phyloP scores from a whole-genome alignment of 139 green algal species.

The Coccomyxa sp. region DNA sequence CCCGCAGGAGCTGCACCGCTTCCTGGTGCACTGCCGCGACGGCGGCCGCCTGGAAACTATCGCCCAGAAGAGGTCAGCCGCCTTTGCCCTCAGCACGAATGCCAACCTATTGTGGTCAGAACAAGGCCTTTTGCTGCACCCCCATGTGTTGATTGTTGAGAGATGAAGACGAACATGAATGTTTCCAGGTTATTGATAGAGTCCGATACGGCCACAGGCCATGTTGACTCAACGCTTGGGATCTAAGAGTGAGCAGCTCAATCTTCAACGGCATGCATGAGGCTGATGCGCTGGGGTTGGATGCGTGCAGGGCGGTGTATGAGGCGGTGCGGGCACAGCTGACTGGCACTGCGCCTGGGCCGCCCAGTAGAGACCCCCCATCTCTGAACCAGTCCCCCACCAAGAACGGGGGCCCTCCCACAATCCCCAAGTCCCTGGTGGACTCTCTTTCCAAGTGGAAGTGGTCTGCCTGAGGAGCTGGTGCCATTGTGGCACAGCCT shows the following conservation, averaged over 20 bases:
- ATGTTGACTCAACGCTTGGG: neutral
- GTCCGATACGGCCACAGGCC: no score
- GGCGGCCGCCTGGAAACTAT: constrained; percentile 7
- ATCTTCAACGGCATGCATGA: neutral
- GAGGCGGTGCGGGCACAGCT: constrained; percentile 16
- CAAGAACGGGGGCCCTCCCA: neutral
- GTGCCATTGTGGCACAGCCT: no score
- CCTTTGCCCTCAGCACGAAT: neutral
- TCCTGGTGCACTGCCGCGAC: constrained; percentile 37
- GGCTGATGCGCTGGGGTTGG: neutral
- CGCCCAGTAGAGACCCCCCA: neutral
- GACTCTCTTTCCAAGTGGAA: constrained; percentile 8
- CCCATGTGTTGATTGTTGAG: neutral
- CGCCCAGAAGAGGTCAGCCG: constrained; percentile 13
- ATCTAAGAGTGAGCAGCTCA: neutral
- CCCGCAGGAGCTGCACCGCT: constrained; percentile 47
- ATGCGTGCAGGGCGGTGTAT: constrained; percentile 22
- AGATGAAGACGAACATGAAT: no score
- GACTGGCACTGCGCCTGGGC: constrained; percentile 6
- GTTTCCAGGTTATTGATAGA: no score
- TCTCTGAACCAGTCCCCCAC: neutral
- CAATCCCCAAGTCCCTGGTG: neutral
- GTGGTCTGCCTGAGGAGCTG: neutral
- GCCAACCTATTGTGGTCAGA: no score
- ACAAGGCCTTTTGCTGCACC: neutral